Evolutionary conservation across 2,329 filamentous ascomycete species (phyloP).

Genomic region (Pseudogymnoascus sp.): DNA sequence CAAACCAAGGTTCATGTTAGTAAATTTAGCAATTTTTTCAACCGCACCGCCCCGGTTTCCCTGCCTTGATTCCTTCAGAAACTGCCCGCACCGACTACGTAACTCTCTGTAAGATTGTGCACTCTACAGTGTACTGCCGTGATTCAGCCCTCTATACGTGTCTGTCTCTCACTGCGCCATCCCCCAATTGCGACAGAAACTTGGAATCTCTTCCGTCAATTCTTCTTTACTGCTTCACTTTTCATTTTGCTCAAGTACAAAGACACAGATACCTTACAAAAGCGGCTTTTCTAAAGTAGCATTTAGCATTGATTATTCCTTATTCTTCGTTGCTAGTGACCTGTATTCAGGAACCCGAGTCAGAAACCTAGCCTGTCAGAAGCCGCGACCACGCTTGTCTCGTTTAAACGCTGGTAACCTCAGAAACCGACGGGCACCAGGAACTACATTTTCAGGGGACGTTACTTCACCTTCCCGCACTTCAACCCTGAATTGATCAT

Average conservation of each 20-base stretch:
- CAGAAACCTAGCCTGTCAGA: conserved; percentile 7
- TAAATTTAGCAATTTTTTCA: conserved; percentile 9
- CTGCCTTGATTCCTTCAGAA: background rate
- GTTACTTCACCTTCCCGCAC: conserved; percentile 2
- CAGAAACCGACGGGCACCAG: conserved; percentile 9
- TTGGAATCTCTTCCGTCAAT: background rate
- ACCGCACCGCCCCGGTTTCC: background rate
- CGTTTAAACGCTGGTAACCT: conserved; percentile 11
- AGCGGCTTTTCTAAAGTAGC: background rate
- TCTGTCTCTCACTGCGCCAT: background rate
- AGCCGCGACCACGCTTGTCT: conserved; percentile 8
- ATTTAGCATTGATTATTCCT: background rate
- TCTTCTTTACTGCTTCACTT: background rate
- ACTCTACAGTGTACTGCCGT: background rate
- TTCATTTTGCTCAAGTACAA: background rate
- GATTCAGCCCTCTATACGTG: background rate
- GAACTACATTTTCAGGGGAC: conserved; percentile 8
- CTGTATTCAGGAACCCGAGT: conserved; percentile 1
- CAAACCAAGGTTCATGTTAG: background rate
- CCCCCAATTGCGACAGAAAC: background rate
- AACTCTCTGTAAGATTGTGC: background rate
- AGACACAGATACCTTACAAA: background rate
- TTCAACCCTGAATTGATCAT: conserved; percentile 7
- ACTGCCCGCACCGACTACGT: background rate
- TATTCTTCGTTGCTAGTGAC: background rate